A percentile compares a stretch with the other conserved stretches of the same genome.
phyloP scores from a whole-genome alignment of 805 yeast species.

The Candida ficus region DNA sequence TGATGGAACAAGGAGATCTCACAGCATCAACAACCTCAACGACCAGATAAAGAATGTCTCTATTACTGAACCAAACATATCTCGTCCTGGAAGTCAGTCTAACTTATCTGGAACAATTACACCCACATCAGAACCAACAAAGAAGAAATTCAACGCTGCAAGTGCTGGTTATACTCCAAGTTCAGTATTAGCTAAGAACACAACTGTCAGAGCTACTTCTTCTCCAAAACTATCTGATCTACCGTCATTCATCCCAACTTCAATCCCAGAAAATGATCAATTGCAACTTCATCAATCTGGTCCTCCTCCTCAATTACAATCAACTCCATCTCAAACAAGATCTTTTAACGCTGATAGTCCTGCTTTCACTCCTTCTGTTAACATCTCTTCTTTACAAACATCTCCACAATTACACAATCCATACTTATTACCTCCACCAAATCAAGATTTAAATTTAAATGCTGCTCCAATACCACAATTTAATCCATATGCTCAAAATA shows the following conservation, averaged over 20 bases:
- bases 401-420: conserved; percentile 12
- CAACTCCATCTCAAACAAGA: conserved; percentile 19
- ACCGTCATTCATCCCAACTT: conserved; percentile 25
- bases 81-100: not conserved
- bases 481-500: conserved; percentile 18
- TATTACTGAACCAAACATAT: not conserved
- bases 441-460: not conserved
- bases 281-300: not conserved
- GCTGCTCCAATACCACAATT: conserved; percentile 3
- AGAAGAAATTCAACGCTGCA: conserved; percentile 48
- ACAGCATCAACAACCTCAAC: conserved; percentile 7
- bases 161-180: conserved; percentile 52
- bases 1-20: conserved; percentile 21
- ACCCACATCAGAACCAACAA: conserved; percentile 15
- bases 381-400: conserved; percentile 3
- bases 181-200: conserved; percentile 2
- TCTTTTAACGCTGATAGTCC: conserved; percentile 22
- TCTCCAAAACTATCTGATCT: conserved; percentile 35
- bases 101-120: not conserved
- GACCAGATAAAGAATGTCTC: not conserved
- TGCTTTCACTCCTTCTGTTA: conserved; percentile 27
- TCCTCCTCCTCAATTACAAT: not conserved
- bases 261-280: not conserved
- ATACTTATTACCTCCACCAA: conserved; percentile 7
- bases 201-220: conserved; percentile 12